Evolutionary conservation across 305 asterid genomes (phyloP).

Genomic region (Caryopteris hybrid): DNA sequence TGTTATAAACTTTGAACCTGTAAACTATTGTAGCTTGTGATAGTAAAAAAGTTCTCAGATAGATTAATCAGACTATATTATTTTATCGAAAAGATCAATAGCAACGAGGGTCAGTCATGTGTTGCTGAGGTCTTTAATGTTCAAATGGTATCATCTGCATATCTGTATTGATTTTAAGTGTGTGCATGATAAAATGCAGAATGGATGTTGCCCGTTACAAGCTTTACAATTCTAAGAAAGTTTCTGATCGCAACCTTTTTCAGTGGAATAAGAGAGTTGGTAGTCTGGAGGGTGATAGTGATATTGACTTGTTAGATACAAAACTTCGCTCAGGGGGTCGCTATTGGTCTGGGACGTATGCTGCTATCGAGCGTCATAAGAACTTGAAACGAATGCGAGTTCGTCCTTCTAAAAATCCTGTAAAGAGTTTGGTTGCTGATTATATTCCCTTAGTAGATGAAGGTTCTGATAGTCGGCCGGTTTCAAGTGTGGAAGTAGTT

Average conservation of each 20-base stretch:
- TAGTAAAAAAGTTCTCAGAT: background rate
- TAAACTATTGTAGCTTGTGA: background rate
- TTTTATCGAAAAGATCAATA: background rate
- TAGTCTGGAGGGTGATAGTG: slow-evolving; percentile 53
- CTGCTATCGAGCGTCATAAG: slow-evolving; percentile 85
- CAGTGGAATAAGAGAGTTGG: slow-evolving; percentile 32
- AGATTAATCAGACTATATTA: background rate
- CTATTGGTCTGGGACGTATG: slow-evolving; percentile 83
- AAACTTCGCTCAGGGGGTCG: slow-evolving; percentile 82
- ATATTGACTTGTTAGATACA: slow-evolving; percentile 57
- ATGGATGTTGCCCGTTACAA: slow-evolving; percentile 96
- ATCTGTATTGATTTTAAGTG: slow-evolving; percentile 18
- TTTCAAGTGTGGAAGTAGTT: slow-evolving; percentile 34
- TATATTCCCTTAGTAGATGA: slow-evolving; percentile 58
- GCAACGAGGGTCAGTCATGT: background rate
- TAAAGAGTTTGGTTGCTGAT: slow-evolving; percentile 32
- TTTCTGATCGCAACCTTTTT: slow-evolving; percentile 29
- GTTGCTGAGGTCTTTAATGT: background rate
- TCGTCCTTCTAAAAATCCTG: slow-evolving; percentile 42
- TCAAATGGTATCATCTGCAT: background rate
- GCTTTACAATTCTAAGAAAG: slow-evolving; percentile 50
- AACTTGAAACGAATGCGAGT: slow-evolving; percentile 70
- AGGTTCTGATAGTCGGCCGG: slow-evolving; percentile 25
- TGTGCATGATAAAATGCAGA: slow-evolving; percentile 46
- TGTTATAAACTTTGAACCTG: background rate